Evolutionary conservation across 164 flowering plant species (phyloP), one percentile per base, ranked within the genome.

Genomic region (Dillenia suffruticosa): DNA sequence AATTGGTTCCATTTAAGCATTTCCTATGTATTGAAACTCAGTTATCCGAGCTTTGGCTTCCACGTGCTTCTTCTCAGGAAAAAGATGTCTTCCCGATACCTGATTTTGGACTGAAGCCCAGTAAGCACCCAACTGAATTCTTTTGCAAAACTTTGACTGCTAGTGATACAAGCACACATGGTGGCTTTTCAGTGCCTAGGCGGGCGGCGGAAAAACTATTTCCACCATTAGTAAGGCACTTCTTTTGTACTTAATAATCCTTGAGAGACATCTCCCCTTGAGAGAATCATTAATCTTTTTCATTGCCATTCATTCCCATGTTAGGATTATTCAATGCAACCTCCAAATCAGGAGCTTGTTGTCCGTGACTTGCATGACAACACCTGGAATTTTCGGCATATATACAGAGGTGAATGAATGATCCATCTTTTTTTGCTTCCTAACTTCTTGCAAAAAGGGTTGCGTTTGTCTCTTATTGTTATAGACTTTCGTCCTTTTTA

Each of bases 141-240:
- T 95, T 95, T 80, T 95, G 97, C 84, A 95, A 95, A 75, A 95
- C 93, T 51, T 74, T 95, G 73, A 95, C 99, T 12, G 97, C 98
- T 60, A 95, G 99, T 74, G 99, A 95, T 63, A 95, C 99, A 43
- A 95, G 99, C 71, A 95, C 99, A 0, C 99, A 95, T 71, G 99
- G 99, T 59, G 99, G 99, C 52, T 95, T 95, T 75, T 95, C 99
- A 10, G 98, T 95, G 51, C 99, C 99, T 45, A 90, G 99, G 9
- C 79, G 99, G 64, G 99, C 99, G 45, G 99, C 99, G 22, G 99
- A 95, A 65, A 95, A 95, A 79, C 89, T 95, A 50, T 95, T 95
- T 59, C 99, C 99, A 16, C 75, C 85, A 50, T 66, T 95, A 84
- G 99, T 92, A 62, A 69, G 82, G 45, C 45, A 61, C 57, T 58